phyloP scores from a whole-genome alignment of 257 asterid species.

The Solanum tacnaense region DNA sequence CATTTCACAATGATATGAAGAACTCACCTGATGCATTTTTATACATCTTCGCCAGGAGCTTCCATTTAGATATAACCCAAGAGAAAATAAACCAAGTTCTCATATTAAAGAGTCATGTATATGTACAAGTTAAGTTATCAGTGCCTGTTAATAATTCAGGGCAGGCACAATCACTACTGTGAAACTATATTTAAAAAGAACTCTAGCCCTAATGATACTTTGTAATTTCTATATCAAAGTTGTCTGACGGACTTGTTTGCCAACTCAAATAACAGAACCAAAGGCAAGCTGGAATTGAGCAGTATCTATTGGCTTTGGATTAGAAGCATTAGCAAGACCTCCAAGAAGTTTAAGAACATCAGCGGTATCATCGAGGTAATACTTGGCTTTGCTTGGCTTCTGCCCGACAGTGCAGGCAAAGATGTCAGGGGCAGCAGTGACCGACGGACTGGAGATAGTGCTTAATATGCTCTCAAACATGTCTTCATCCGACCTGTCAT shows the following conservation, averaged over 20 bases:
- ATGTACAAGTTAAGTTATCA: constrained; percentile 43
- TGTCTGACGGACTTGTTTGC: background rate
- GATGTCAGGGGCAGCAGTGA: constrained; percentile 44
- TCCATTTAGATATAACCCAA: background rate
- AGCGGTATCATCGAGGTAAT: constrained; percentile 66
- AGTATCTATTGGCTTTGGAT: constrained; percentile 42
- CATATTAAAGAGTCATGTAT: constrained; percentile 13
- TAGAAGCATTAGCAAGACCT: constrained; percentile 56
- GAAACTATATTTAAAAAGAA: constrained; percentile 10
- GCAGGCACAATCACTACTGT: constrained; percentile 18
- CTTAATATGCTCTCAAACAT: constrained; percentile 80
- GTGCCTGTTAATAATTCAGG: constrained; percentile 16
- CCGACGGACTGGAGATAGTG: constrained; percentile 23
- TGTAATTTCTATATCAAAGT: constrained; percentile 6
- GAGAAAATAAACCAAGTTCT: background rate
- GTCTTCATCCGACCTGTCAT: constrained; percentile 81
- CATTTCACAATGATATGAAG: background rate
- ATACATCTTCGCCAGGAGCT: background rate
- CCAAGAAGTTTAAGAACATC: constrained; percentile 64
- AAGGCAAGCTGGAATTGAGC: constrained; percentile 49
- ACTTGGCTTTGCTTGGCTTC: constrained; percentile 94
- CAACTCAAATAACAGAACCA: constrained; percentile 27
- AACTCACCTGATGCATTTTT: background rate
- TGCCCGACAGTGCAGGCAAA: constrained; percentile 94
- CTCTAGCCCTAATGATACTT: constrained; percentile 1